phyloP scores from a whole-genome alignment of 345 rosid species.

The Syzygium aqueum region DNA sequence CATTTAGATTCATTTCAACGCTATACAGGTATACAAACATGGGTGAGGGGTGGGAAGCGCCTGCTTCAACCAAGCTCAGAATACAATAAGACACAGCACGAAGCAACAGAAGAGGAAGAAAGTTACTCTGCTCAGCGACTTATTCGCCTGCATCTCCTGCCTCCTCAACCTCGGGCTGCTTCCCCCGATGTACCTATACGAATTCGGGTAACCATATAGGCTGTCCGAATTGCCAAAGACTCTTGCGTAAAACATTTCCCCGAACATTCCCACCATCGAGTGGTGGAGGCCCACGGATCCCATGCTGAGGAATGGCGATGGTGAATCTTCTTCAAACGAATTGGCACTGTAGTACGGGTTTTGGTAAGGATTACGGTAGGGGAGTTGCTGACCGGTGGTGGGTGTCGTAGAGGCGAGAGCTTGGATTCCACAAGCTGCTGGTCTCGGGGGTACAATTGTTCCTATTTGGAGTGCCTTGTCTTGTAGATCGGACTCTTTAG shows the following conservation, averaged over 20 bases:
- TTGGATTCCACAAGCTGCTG: conserved; percentile 8
- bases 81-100: conserved; percentile 62
- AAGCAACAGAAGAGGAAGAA: conserved; percentile 69
- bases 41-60: background rate
- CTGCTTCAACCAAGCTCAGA: conserved; percentile 21
- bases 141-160: conserved; percentile 58
- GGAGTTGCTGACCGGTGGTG: conserved; percentile 1
- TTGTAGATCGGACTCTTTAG: conserved; percentile 9
- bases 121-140: conserved; percentile 68
- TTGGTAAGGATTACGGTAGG: conserved; percentile 13
- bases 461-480: conserved; percentile 12
- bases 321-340: background rate
- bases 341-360: conserved; percentile 10
- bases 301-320: background rate
- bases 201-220: conserved; percentile 32
- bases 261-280: conserved; percentile 16
- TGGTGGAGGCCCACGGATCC: conserved; percentile 5
- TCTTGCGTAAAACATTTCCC: conserved; percentile 46
- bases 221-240: conserved; percentile 42
- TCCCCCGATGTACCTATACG: conserved; percentile 8
- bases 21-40: conserved; percentile 2
- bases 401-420: background rate
- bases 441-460: conserved; percentile 51
- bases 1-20: background rate
- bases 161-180: conserved; percentile 59